Base-by-base conservation (phyloP, 257 asterid species). In the Forsythia viridissima region DNA sequence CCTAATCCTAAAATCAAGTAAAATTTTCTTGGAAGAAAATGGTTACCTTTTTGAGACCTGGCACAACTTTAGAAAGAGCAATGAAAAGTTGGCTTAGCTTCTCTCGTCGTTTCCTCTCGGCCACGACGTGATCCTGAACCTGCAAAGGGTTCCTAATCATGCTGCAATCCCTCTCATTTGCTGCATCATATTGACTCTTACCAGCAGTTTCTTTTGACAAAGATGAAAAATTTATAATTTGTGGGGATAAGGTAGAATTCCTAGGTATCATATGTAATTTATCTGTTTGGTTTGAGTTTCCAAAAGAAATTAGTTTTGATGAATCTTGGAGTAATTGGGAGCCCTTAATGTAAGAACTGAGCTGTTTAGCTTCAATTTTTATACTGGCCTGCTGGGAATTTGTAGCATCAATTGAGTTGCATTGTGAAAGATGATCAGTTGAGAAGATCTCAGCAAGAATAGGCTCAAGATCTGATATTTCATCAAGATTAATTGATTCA, bases 31-130 rank as follows among this genome's bases (percentile, higher is more conserved):
- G 57, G 57, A 48, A 48, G n/a, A 48, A 12, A 48, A 4, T 48
- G n/a, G 30, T 86, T 86, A 89, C 96, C 93, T 86, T 89, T 77
- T 85, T 89, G 61, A 91, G 88, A 34, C 96, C 89, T 0, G 96
- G 96, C 24, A 89, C 86, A 36, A 87, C 57, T 81, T 90, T 91
- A 1, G 96, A 88, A 16, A 89, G 87, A 72, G 77, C 59, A 44
- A 91, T 79, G 89, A 91, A 91, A 55, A 89, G 91, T 21, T 87
- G 88, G 24, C 81, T 81, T 37, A 91, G n/a, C 69, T 81, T 88
- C 79, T 87, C 84, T 0, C 94, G 85, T 8, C 92, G 92, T 71
- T 82, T 91, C 83, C 96, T 89, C 84, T 91, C 94, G 2, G 92
- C 87, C 48, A 83, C 7, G 30, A 88, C 84, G 74, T 91, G 96